These are phyloP conservation scores for Cucurbita ficifolia DNA, from an alignment of 306 rosid species.

Conservation along the genomic window DNA sequence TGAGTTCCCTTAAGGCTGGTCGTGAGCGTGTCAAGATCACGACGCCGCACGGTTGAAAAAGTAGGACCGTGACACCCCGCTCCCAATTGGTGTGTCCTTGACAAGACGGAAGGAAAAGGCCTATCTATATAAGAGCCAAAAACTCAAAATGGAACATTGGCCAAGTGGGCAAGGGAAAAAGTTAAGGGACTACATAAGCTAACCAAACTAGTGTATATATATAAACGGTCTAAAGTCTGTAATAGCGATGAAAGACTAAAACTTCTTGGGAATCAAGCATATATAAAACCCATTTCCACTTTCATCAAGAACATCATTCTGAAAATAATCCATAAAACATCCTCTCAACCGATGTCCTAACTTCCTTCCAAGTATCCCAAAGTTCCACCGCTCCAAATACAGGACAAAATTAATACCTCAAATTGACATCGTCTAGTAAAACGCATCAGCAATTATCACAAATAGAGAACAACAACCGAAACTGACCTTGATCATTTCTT, in stretches of 20 bases:
- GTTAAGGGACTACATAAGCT: background rate
- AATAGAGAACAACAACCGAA: background rate
- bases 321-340: background rate
- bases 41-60: no score
- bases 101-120: background rate
- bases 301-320: background rate
- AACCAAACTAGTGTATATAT: background rate
- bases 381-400: background rate
- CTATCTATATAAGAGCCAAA: background rate
- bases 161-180: background rate
- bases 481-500: conserved; percentile 89
- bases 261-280: background rate
- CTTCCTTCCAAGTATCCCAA: background rate
- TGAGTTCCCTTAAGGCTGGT: no score
- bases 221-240: background rate
- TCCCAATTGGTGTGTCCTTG: background rate
- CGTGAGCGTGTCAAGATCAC: no score
- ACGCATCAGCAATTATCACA: background rate
- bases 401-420: background rate
- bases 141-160: background rate
- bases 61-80: no score
- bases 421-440: background rate
- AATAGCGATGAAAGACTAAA: background rate
- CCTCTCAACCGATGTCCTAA: background rate
- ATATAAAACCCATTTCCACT: background rate